phyloP scores from a whole-genome alignment of 78 protist genomes.

The Guillardia theta region DNA sequence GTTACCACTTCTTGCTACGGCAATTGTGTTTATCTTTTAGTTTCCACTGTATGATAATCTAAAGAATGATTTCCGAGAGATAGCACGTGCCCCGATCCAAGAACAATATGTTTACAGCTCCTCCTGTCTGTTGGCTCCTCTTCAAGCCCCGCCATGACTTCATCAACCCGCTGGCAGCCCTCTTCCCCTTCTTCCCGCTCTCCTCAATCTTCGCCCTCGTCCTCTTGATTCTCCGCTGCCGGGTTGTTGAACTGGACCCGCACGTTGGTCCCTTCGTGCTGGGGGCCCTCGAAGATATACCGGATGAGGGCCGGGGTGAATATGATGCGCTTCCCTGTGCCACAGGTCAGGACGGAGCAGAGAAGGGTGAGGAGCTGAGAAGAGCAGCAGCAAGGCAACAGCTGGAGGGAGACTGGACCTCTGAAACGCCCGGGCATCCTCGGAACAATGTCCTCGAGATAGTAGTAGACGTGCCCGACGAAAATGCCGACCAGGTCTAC shows the following conservation, averaged over 20 bases:
- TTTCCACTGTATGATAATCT: no score
- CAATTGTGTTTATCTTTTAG: no score
- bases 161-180: no score
- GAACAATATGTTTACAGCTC: no score
- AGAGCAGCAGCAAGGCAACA: background rate
- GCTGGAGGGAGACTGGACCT: background rate
- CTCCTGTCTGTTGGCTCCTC: no score
- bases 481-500: slow-evolving; percentile 62
- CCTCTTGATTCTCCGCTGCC: no score
- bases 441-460: slow-evolving; percentile 41
- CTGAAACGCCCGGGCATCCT: background rate
- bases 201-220: no score
- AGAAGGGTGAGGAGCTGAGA: background rate
- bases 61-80: no score
- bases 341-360: background rate
- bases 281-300: background rate
- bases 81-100: no score
- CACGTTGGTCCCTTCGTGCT: background rate
- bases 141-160: no score
- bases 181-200: no score
- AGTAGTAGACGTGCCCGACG: slow-evolving; percentile 70
- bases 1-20: no score
- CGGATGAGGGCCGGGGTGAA: background rate
- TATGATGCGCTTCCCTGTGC: background rate
- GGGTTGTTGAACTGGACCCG: background rate